Evolutionary conservation across 2,329 filamentous ascomycete species (phyloP), one percentile per base, ranked within the genome.

Genomic region (Aspergillus sp.): DNA sequence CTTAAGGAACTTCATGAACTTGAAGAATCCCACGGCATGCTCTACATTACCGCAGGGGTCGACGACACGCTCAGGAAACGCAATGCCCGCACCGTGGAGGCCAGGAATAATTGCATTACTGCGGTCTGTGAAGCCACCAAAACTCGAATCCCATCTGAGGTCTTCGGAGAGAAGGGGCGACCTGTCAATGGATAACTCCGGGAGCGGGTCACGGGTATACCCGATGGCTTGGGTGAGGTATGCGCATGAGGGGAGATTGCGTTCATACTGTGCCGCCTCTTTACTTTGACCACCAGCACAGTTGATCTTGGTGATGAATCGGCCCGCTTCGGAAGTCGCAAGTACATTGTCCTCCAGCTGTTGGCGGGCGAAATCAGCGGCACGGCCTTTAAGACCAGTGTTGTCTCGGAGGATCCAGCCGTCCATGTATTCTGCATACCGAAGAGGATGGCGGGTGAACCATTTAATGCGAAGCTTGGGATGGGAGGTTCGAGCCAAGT

Each of bases 401-500:
- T 87, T 88, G 66, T 88, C 86, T 54, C 83, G 80, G 25, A 86
- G 71, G 58, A 87, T 87, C 84, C 85, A 87, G 57, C 82, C 84
- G 60, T 86, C 84, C 72, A 78, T 83, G 68, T 81, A 83, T 64
- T 84, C 81, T 15, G 86, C 86, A 61, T 88, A 88, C 23, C 83
- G 81, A 9, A 88, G 77, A 1, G 78, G 71, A 63, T 85, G 82
- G n/a, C 86, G 79, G 31, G 76, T 85, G 70, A 88, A 86, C 85
- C 85, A 88, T 64, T 82, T 83, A 54, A 87, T 77, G 31, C 77
- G 78, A 3, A 88, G 75, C 6, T 78, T 67, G 0, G 82, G 80
- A 59, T 86, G 84, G 0, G 79, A 79, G 31, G 76, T 76, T 21
- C 71, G 71, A 11, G 81, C 81, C 5, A 87, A 76, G 5, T 81